Evolutionary conservation across 164 flowering plant species (phyloP).

Genomic region (Annona cherimola): DNA sequence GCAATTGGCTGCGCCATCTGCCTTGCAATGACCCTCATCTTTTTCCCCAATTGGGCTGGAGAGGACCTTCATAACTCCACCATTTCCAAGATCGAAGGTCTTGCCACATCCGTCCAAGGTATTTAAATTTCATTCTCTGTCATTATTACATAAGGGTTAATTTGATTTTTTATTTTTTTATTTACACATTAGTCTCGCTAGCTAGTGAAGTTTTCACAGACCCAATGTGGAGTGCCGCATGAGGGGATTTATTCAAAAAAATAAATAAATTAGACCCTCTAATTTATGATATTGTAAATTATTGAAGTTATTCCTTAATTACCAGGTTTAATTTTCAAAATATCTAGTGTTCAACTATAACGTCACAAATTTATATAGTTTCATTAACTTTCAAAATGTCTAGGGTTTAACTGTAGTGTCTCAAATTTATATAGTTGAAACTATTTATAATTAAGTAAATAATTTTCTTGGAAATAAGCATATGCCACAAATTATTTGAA

Average conservation of each 20-base stretch:
- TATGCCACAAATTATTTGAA: too few relatives aligned
- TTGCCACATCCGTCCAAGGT: conserved; percentile 83
- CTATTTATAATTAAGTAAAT: too few relatives aligned
- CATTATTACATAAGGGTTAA: not conserved
- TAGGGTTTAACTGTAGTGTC: too few relatives aligned
- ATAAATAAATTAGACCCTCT: not conserved
- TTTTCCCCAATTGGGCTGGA: conserved; percentile 89
- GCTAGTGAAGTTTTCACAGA: not conserved
- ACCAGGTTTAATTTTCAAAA: not conserved
- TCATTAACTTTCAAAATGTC: not conserved
- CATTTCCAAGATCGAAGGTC: conserved; percentile 61
- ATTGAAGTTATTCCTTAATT: not conserved
- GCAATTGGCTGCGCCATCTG: conserved; percentile 82
- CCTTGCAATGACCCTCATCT: conserved; percentile 69
- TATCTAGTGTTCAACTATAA: not conserved
- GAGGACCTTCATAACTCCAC: conserved; percentile 75
- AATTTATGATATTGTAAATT: not conserved
- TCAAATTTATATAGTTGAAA: too few relatives aligned
- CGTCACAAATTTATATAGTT: not conserved
- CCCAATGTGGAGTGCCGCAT: not conserved
- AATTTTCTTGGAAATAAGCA: too few relatives aligned
- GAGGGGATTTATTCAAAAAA: not conserved
- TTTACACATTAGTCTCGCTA: not conserved
- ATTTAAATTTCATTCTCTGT: not conserved
- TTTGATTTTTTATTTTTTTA: not conserved